A percentile compares a stretch with the other conserved stretches of the same genome.
Conservation (phyloP, 176 grass and related monocot species). For the barley (Hordeum vulgare) region DNA sequence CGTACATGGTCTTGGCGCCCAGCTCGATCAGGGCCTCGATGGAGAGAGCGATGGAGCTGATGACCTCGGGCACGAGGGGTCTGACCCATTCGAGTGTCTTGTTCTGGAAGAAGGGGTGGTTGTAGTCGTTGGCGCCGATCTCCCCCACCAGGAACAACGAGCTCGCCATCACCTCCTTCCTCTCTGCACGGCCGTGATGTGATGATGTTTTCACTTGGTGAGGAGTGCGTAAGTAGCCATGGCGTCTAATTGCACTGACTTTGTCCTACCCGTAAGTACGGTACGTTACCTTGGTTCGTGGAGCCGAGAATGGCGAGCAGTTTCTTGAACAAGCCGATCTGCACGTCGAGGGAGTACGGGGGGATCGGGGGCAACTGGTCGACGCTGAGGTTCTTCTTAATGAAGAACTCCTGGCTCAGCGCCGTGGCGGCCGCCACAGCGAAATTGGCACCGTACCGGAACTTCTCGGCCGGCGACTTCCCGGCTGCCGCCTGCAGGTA, state of each 20-base stretch:
- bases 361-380: not conserved
- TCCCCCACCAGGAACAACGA: constrained; percentile 63
- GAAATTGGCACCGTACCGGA: constrained; percentile 65
- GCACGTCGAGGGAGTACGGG: constrained; percentile 49
- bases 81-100: constrained; percentile 11
- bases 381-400: constrained; percentile 30
- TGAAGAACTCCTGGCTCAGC: constrained; percentile 50
- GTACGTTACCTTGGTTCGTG: constrained; percentile 23
- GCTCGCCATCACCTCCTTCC: constrained; percentile 28
- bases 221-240: too few species aligned
- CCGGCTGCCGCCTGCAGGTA: constrained; percentile 28
- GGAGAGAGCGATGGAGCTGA: constrained; percentile 12
- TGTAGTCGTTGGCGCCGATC: constrained; percentile 77
- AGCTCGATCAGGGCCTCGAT: constrained; percentile 28
- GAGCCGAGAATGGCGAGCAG: constrained; percentile 30
- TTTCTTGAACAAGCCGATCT: constrained; percentile 70
- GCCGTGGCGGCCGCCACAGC: constrained; percentile 69
- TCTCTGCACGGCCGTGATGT: constrained; percentile 8
- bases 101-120: constrained; percentile 54
- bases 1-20: constrained; percentile 35
- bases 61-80: constrained; percentile 39
- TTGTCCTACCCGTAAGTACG: not conserved
- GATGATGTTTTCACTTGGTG: too few species aligned
- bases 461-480: constrained; percentile 36
- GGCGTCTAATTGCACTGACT: not conserved